Conservation (phyloP, 2,329 filamentous ascomycete genomes). For the Sporothrix curviconia region DNA sequence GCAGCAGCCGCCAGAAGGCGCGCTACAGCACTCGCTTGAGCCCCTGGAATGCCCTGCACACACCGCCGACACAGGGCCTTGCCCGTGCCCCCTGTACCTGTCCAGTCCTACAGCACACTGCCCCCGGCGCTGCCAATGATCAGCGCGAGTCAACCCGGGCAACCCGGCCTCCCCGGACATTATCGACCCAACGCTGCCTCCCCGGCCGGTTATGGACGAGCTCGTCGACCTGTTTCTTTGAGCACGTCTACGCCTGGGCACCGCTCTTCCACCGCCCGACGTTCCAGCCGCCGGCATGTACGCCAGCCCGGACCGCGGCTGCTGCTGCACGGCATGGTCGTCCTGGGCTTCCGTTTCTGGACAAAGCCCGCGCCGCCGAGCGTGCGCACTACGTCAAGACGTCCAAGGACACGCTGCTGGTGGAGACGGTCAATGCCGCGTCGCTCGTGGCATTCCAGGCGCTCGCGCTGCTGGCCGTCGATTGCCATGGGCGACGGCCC, state of each 20-base stretch:
- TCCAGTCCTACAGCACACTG: background rate
- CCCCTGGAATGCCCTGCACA: too few relatives aligned
- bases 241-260: conserved; percentile 14
- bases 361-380: background rate
- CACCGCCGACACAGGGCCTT: background rate
- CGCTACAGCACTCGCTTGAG: too few relatives aligned
- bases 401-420: conserved; percentile 11
- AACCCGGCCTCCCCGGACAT: too few relatives aligned
- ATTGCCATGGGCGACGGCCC: conserved; percentile 15
- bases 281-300: conserved; percentile 1
- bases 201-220: conserved; percentile 7
- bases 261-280: conserved; percentile 14
- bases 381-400: conserved; percentile 8
- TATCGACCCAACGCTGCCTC: conserved; percentile 9
- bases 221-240: conserved; percentile 15
- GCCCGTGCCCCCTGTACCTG: too few relatives aligned
- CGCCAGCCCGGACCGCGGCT: conserved; percentile 3
- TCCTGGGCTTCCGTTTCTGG: conserved; percentile 15
- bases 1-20: too few relatives aligned
- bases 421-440: conserved; percentile 12
- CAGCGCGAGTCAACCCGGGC: too few relatives aligned
- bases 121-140: too few relatives aligned
- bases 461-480: conserved; percentile 13
- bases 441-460: conserved; percentile 13
- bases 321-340: conserved; percentile 14